A percentile compares a stretch with the other conserved stretches of the same genome.
phyloP scores from a whole-genome alignment of 176 grass and related monocot genomes.

The Rhynchospora tenuis region DNA sequence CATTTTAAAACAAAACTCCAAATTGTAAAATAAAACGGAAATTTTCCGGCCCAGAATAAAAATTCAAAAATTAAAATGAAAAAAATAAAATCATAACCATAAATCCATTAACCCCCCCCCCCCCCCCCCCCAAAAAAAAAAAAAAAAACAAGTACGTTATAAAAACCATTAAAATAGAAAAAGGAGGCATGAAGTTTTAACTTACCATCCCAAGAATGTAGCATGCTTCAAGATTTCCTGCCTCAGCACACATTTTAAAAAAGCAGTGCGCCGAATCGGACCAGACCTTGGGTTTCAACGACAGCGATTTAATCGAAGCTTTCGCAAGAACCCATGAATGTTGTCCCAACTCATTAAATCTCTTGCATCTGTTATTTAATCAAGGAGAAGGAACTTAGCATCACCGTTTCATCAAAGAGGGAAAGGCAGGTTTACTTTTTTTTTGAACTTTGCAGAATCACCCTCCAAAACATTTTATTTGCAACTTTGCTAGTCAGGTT shows the following conservation, averaged over 20 bases:
- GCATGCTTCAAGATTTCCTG: conserved; percentile 65
- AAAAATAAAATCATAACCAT: background rate
- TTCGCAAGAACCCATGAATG: conserved; percentile 54
- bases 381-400: background rate
- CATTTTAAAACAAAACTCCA: too few species aligned
- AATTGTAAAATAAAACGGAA: too few species aligned
- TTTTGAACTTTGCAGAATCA: background rate
- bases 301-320: conserved; percentile 43
- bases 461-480: background rate
- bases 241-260: conserved; percentile 50
- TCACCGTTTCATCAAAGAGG: background rate
- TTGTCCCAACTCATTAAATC: conserved; percentile 33
- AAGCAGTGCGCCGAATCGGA: conserved; percentile 50
- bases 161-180: background rate
- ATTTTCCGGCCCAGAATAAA: too few species aligned
- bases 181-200: background rate
- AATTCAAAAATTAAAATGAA: background rate
- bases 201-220: conserved; percentile 86
- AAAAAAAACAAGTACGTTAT: background rate
- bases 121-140: too few species aligned
- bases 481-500: background rate
- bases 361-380: conserved; percentile 49
- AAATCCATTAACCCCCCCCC: background rate
- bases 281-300: conserved; percentile 52
- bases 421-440: background rate